Evolutionary conservation across 1,284 basidiomycete species (phyloP).

Genomic region (Microbotryum saponariae): DNA sequence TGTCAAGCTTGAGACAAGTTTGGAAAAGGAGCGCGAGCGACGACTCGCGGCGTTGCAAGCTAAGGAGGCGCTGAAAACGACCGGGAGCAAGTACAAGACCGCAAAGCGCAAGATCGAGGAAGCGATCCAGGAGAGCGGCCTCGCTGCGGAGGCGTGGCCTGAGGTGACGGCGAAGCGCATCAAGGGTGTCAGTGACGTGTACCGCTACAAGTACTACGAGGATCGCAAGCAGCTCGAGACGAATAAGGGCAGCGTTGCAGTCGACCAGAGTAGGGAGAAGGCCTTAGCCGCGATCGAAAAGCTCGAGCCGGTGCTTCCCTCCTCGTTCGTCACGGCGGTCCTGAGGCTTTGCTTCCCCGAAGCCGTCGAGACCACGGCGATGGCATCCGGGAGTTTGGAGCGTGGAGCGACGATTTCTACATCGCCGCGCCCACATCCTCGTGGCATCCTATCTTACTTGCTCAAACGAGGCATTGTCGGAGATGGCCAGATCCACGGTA

Average conservation of each 20-base stretch:
- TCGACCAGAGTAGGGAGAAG: constrained; percentile 15
- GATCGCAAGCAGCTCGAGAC: constrained; percentile 21
- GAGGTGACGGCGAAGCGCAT: constrained; percentile 22
- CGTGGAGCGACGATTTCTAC: too few species aligned
- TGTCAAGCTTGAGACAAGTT: constrained; percentile 8
- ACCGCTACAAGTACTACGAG: constrained; percentile 22
- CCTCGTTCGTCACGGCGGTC: constrained; percentile 27
- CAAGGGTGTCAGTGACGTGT: constrained; percentile 24
- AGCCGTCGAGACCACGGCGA: neutral
- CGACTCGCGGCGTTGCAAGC: constrained; percentile 4
- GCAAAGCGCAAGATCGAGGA: constrained; percentile 23
- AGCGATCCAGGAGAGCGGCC: constrained; percentile 14
- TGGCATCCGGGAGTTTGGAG: too few species aligned
- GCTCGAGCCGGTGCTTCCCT: constrained; percentile 26
- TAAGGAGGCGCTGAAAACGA: constrained; percentile 2
- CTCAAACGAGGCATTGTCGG: constrained; percentile 27
- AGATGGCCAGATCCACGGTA: constrained; percentile 23
- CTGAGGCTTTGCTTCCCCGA: constrained; percentile 27
- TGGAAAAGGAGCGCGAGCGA: constrained; percentile 22
- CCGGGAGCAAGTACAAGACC: constrained; percentile 11
- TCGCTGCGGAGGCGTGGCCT: constrained; percentile 9
- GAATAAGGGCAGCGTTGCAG: constrained; percentile 18
- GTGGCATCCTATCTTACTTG: constrained; percentile 22
- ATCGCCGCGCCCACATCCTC: constrained; percentile 14
- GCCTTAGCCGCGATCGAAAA: constrained; percentile 12